A percentile compares a stretch with the other conserved stretches of the same genome.
Conservation (phyloP, 1,284 basidiomycete genomes). For the Mycosarcoma mackinlayi region DNA sequence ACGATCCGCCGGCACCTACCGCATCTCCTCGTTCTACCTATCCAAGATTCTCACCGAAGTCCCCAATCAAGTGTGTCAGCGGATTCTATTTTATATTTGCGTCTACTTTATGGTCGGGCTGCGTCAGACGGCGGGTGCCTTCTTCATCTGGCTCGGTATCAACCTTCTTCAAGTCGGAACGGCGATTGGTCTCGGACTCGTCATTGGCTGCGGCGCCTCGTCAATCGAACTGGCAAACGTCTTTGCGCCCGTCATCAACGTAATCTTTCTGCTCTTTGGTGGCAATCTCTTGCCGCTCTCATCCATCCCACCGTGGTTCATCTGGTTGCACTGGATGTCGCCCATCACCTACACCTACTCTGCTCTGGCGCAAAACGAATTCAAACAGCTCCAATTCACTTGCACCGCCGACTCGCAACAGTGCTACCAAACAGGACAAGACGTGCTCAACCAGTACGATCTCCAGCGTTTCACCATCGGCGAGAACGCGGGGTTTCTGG, state of each 20-base stretch:
- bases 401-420: conserved; percentile 33
- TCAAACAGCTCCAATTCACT: conserved; percentile 24
- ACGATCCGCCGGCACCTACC: conserved; percentile 48
- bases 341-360: conserved; percentile 56
- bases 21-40: conserved; percentile 50
- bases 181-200: conserved; percentile 37
- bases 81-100: conserved; percentile 29
- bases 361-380: conserved; percentile 54
- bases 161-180: conserved; percentile 37
- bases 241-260: conserved; percentile 57
- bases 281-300: conserved; percentile 49
- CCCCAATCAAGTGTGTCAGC: conserved; percentile 45
- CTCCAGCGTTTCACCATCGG: conserved; percentile 49
- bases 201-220: conserved; percentile 41
- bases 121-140: conserved; percentile 20
- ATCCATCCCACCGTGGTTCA: conserved; percentile 52
- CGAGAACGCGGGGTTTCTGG: conserved; percentile 52
- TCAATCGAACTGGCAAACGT: conserved; percentile 51
- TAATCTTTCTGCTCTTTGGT: conserved; percentile 56
- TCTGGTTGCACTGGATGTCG: conserved; percentile 54
- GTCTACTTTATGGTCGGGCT: conserved; percentile 56
- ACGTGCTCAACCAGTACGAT: conserved; percentile 52
- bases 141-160: conserved; percentile 57
- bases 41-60: conserved; percentile 50
- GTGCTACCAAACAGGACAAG: conserved; percentile 52